phyloP scores from a whole-genome alignment of 805 yeast genomes.

The Kazachstania martiniae region DNA sequence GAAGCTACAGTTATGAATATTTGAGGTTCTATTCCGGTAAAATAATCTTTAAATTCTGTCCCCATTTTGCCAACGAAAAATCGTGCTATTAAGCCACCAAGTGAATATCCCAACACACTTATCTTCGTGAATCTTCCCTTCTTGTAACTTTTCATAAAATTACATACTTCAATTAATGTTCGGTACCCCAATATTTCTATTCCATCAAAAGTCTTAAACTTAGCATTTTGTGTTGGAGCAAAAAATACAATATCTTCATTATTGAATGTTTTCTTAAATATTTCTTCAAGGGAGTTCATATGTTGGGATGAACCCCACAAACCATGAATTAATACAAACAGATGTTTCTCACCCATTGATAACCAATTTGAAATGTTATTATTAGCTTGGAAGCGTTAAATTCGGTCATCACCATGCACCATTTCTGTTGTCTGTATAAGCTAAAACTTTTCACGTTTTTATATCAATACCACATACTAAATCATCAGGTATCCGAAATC shows the following conservation, averaged over 20 bases:
- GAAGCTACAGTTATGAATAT: slow-evolving; percentile 63
- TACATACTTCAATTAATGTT: slow-evolving; percentile 53
- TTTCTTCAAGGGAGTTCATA: slow-evolving; percentile 36
- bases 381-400: too few relatives aligned
- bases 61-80: slow-evolving; percentile 62
- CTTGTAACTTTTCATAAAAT: slow-evolving; percentile 30
- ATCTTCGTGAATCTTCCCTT: slow-evolving; percentile 32
- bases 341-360: slow-evolving; percentile 39
- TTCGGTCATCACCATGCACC: too few relatives aligned
- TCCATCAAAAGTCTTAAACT: slow-evolving; percentile 79
- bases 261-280: slow-evolving; percentile 30
- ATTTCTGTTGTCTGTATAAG: too few relatives aligned
- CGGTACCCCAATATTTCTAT: slow-evolving; percentile 61
- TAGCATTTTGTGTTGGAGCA: slow-evolving; percentile 50
- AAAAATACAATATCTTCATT: slow-evolving; percentile 34
- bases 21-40: slow-evolving; percentile 53
- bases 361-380: too few relatives aligned
- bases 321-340: slow-evolving; percentile 71
- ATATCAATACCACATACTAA: too few relatives aligned
- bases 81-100: slow-evolving; percentile 79
- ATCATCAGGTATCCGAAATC: too few relatives aligned
- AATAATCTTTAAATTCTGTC: slow-evolving; percentile 40
- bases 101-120: slow-evolving; percentile 76
- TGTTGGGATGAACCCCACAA: slow-evolving; percentile 61
- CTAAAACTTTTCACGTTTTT: too few relatives aligned